Conservation (phyloP, 768 basidiomycete genomes). For the Phlegmacium glaucopus region DNA sequence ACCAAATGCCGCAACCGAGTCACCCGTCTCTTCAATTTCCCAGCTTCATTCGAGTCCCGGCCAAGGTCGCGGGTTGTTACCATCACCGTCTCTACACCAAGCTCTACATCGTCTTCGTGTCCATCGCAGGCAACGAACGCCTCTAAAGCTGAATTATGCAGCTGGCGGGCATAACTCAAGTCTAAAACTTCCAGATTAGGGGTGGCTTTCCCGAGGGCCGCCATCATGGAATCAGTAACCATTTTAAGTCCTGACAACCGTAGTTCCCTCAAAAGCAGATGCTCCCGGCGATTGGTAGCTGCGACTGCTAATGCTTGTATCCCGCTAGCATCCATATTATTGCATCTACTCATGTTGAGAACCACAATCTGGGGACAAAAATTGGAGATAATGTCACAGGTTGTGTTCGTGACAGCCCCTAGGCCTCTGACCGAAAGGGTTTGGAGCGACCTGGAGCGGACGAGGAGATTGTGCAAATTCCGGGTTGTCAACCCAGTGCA, state of each 20-base stretch:
- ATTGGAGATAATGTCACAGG: conserved; percentile 62
- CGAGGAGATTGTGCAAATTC: conserved; percentile 67
- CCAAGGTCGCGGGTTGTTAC: conserved; percentile 65
- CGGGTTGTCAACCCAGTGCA: conserved; percentile 63
- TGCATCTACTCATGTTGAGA: conserved; percentile 72
- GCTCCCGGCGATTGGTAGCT: conserved; percentile 42
- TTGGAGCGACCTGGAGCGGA: conserved; percentile 57
- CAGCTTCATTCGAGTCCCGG: conserved; percentile 49
- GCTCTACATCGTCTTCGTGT: conserved; percentile 27
- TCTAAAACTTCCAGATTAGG: conserved; percentile 79
- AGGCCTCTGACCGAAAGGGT: conserved; percentile 67
- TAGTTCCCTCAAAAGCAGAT: conserved; percentile 57
- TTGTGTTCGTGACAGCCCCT: conserved; percentile 64
- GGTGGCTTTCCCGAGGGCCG: conserved; percentile 61
- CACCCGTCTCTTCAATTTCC: conserved; percentile 49
- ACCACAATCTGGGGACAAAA: conserved; percentile 52
- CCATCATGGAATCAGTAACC: conserved; percentile 58
- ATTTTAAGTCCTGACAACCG: conserved; percentile 65
- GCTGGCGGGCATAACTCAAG: conserved; percentile 64
- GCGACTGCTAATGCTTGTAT: conserved; percentile 46
- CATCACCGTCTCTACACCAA: conserved; percentile 40
- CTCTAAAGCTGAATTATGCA: conserved; percentile 75
- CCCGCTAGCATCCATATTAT: conserved; percentile 63
- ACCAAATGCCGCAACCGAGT: conserved; percentile 72
- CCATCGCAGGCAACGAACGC: conserved; percentile 61